A percentile compares a stretch with the other conserved stretches of the same genome.
These are phyloP conservation scores for Fusarium buxicola DNA, from an alignment of 2,329 filamentous ascomycete genomes.

Conservation along the genomic window DNA sequence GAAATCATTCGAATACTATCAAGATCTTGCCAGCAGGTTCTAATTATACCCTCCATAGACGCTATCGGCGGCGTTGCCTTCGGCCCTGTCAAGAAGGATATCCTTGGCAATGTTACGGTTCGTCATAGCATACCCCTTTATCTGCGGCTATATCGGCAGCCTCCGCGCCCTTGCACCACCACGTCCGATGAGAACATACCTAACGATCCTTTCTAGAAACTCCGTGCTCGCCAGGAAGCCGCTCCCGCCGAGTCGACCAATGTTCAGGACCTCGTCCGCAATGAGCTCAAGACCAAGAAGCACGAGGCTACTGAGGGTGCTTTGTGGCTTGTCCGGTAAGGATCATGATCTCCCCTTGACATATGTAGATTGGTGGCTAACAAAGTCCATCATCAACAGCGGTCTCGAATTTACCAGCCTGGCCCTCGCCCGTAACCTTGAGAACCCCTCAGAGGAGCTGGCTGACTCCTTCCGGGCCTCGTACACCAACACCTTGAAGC, in stretches of 20 bases:
- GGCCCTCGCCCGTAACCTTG: conserved; percentile 81
- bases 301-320: conserved; percentile 90
- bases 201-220: conserved; percentile 72
- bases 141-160: conserved; percentile 4
- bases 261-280: conserved; percentile 84
- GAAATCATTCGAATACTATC: background rate
- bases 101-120: conserved; percentile 92
- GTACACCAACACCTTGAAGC: conserved; percentile 89
- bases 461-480: conserved; percentile 86
- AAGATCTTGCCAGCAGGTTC: background rate
- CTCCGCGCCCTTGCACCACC: background rate
- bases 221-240: conserved; percentile 83
- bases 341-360: background rate
- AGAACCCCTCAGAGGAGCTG: conserved; percentile 78
- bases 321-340: conserved; percentile 88
- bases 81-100: conserved; percentile 89
- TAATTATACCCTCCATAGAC: conserved; percentile 57
- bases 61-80: conserved; percentile 80
- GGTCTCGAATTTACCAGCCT: conserved; percentile 94
- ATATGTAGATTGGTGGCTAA: background rate
- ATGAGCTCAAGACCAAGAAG: conserved; percentile 91
- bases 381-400: conserved; percentile 58
- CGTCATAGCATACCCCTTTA: conserved; percentile 24
- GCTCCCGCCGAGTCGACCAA: conserved; percentile 83
- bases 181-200: conserved; percentile 8